Evolutionary conservation across 1,139 yeast genomes (phyloP).

Genomic region (Ogataea hybrid): DNA sequence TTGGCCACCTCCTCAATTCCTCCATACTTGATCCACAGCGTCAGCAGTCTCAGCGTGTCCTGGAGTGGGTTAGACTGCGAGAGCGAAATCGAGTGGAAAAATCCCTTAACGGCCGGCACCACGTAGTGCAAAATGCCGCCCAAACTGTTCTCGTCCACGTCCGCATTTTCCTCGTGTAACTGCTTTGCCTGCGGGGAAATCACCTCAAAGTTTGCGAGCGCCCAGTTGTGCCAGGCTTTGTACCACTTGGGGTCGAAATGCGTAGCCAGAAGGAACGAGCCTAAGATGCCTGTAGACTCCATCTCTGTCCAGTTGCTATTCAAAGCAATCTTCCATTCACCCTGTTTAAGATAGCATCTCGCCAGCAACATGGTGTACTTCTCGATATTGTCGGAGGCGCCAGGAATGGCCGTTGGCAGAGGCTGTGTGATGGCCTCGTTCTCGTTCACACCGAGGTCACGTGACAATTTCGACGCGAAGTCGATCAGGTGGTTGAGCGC

Average conservation of each 20-base stretch:
- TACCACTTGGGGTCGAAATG: slow-evolving; percentile 94
- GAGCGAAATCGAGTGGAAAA: slow-evolving; percentile 89
- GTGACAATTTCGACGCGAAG: slow-evolving; percentile 88
- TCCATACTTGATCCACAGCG: slow-evolving; percentile 96
- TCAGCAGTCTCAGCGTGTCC: slow-evolving; percentile 84
- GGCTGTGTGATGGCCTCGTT: slow-evolving; percentile 87
- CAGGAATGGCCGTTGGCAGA: slow-evolving; percentile 74
- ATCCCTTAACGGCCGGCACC: slow-evolving; percentile 91
- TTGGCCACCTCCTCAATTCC: slow-evolving; percentile 88
- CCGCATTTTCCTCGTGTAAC: slow-evolving; percentile 16
- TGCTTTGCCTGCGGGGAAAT: slow-evolving; percentile 53
- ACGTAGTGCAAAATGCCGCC: slow-evolving; percentile 67
- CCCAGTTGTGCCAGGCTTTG: slow-evolving; percentile 99
- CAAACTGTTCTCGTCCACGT: slow-evolving; percentile 30
- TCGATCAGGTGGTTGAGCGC: slow-evolving; percentile 85
- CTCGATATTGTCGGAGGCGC: slow-evolving; percentile 71
- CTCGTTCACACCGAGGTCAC: slow-evolving; percentile 75
- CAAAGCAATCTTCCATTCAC: slow-evolving; percentile 94
- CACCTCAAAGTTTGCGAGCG: slow-evolving; percentile 93
- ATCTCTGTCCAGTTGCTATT: slow-evolving; percentile 74
- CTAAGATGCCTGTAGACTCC: slow-evolving; percentile 79
- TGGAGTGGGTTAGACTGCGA: slow-evolving; percentile 87
- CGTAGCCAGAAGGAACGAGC: slow-evolving; percentile 90
- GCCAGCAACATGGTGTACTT: slow-evolving; percentile 88
- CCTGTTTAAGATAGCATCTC: slow-evolving; percentile 93